Evolutionary conservation across 2,329 filamentous ascomycete genomes (phyloP).

Genomic region (Colletotrichum sp.): DNA sequence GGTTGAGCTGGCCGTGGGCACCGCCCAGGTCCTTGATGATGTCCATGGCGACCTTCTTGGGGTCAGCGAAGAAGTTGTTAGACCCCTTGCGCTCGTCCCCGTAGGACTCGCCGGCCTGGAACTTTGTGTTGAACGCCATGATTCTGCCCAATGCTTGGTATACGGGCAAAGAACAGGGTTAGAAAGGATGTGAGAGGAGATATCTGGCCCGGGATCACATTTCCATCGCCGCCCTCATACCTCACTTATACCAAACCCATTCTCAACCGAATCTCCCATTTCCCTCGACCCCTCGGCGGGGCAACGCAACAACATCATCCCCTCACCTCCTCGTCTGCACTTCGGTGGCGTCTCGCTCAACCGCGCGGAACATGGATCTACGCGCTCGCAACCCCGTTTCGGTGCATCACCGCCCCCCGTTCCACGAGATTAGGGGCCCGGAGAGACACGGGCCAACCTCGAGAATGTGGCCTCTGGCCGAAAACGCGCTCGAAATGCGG

Average conservation of each 20-base stretch:
- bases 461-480: not conserved
- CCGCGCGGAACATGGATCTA: not conserved
- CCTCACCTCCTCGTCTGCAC: not conserved
- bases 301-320: not conserved
- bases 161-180: not conserved
- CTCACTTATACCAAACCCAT: not conserved
- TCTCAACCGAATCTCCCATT: not conserved
- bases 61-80: slow-evolving; percentile 34
- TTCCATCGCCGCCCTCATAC: not conserved
- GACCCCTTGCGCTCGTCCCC: slow-evolving; percentile 28
- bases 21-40: slow-evolving; percentile 35
- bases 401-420: not conserved
- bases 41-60: slow-evolving; percentile 35
- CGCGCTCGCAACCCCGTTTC: not conserved
- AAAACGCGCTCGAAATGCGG: not conserved
- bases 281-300: not conserved
- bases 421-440: not conserved
- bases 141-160: not conserved
- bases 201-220: not conserved
- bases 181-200: not conserved
- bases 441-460: not conserved
- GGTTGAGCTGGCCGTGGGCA: slow-evolving; percentile 30
- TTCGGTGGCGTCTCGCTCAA: not conserved
- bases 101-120: slow-evolving; percentile 42
- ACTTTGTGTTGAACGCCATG: slow-evolving; percentile 40